Evolutionary conservation across 192 early-diverging fungal genomes (phyloP).

Genomic region (Backusella psychrophila): DNA sequence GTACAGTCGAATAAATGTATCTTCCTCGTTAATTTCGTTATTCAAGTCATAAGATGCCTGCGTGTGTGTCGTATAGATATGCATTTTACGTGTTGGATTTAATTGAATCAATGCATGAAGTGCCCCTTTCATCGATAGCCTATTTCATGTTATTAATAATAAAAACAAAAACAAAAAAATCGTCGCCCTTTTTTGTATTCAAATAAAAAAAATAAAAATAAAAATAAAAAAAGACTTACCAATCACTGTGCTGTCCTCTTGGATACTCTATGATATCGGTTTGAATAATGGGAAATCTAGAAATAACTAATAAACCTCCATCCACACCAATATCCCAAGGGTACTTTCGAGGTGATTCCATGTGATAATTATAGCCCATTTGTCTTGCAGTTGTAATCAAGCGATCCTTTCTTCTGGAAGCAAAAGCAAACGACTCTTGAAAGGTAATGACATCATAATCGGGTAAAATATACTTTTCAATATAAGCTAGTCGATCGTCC

Average conservation of each 20-base stretch:
- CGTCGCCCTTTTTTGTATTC: background rate
- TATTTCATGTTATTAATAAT: constrained; percentile 16
- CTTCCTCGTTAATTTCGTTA: constrained; percentile 52
- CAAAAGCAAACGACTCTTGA: constrained; percentile 84
- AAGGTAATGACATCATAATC: constrained; percentile 77
- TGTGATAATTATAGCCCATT: constrained; percentile 64
- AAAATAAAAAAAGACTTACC: constrained; percentile 43
- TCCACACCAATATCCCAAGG: constrained; percentile 65
- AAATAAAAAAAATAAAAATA: constrained; percentile 18
- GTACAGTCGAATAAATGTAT: constrained; percentile 52
- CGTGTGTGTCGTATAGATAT: constrained; percentile 83
- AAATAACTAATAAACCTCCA: constrained; percentile 78
- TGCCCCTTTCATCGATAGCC: constrained; percentile 71
- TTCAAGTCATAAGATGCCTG: constrained; percentile 71
- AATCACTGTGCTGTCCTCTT: constrained; percentile 69
- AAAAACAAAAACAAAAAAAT: background rate
- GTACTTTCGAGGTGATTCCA: constrained; percentile 58
- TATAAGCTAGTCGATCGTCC: constrained; percentile 67
- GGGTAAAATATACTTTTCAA: constrained; percentile 64
- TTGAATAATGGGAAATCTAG: constrained; percentile 64
- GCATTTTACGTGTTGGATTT: constrained; percentile 43
- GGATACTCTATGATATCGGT: constrained; percentile 58
- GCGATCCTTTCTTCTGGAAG: constrained; percentile 50
- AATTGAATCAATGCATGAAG: constrained; percentile 72
- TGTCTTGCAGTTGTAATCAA: constrained; percentile 61